Conservation (phyloP, 371 early-diverging fungal genomes). For the Mucor lusitanicus region DNA sequence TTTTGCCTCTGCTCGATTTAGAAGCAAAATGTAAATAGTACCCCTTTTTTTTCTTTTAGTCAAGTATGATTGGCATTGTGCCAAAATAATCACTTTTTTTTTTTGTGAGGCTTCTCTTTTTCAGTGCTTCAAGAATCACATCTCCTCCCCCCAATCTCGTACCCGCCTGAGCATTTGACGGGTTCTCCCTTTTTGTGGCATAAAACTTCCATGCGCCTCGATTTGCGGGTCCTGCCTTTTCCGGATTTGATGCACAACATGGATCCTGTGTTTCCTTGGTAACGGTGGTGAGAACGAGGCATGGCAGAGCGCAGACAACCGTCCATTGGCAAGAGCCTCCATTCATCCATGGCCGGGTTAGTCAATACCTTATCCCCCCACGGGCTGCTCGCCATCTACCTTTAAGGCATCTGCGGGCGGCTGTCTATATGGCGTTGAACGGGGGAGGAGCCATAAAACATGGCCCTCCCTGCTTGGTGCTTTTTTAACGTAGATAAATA, state of each 20-base stretch:
- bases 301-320: not conserved
- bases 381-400: not conserved
- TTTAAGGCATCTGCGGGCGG: not conserved
- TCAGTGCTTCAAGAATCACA: not conserved
- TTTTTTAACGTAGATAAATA: not conserved
- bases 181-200: not conserved
- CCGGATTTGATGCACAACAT: not conserved
- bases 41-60: too few species aligned
- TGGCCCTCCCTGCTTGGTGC: not conserved
- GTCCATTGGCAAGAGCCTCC: not conserved
- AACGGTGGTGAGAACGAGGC: not conserved
- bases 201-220: not conserved
- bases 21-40: not conserved
- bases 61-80: not conserved
- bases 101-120: not conserved
- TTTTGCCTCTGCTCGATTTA: not conserved
- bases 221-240: not conserved
- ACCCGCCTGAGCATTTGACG: not conserved
- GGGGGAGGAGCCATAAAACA: conserved; percentile 14
- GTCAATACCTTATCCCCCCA: conserved; percentile 8
- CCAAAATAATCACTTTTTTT: not conserved
- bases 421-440: not conserved
- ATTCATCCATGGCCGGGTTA: not conserved
- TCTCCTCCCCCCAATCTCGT: not conserved
- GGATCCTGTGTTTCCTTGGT: not conserved